phyloP scores from a whole-genome alignment of 169 alveolate species.

The Plasmodium ovale region DNA sequence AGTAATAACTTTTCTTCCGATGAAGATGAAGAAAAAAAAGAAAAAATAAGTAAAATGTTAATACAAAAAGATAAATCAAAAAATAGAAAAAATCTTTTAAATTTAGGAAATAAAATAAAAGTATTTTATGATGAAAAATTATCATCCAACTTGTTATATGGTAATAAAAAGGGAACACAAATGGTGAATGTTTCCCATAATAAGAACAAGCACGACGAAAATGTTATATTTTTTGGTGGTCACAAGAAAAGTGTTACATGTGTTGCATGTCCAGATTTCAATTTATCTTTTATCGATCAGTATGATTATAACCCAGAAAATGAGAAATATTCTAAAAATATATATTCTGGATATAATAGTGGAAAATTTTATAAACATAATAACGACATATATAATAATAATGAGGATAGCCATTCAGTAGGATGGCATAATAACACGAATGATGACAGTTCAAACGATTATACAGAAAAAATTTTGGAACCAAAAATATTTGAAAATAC shows the following conservation, averaged over 20 bases:
- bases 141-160: conserved; percentile 7
- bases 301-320: conserved; percentile 19
- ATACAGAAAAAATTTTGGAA: conserved; percentile 2
- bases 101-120: conserved; percentile 54
- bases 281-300: conserved; percentile 51
- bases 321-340: neutral
- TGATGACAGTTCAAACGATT: neutral
- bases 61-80: conserved; percentile 41
- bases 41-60: conserved; percentile 38
- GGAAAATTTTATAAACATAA: conserved; percentile 6
- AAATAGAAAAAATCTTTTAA: conserved; percentile 25
- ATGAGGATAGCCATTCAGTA: neutral
- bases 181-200: conserved; percentile 9
- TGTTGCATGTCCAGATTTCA: conserved; percentile 68
- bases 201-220: neutral
- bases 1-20: conserved; percentile 15
- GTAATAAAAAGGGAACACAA: conserved; percentile 5
- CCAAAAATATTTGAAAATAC: conserved; percentile 51
- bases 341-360: neutral
- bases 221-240: conserved; percentile 42
- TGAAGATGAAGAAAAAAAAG: conserved; percentile 32
- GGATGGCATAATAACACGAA: neutral
- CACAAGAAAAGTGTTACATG: conserved; percentile 72
- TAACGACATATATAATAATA: neutral
- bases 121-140: conserved; percentile 52